A percentile compares a stretch with the other conserved stretches of the same genome.
Conservation (phyloP, 2,329 filamentous ascomycete genomes). For the Emericellopsis atlantica region DNA sequence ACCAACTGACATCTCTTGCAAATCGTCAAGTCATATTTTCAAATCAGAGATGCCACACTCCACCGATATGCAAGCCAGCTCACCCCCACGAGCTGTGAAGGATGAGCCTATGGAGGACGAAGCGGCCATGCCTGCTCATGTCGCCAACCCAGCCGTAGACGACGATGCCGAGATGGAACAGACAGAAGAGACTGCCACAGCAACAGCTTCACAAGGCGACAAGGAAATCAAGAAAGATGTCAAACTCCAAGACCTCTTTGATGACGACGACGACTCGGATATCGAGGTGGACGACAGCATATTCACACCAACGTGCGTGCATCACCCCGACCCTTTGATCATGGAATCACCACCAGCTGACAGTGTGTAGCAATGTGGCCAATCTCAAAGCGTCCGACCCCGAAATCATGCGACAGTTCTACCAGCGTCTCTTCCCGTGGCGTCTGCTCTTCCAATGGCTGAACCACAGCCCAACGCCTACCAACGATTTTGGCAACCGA, state of each 20-base stretch:
- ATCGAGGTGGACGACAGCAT: too few species aligned
- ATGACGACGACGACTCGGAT: constrained; percentile 29
- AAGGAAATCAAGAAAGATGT: constrained; percentile 26
- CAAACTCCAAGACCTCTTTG: constrained; percentile 47
- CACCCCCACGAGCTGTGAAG: constrained; percentile 13
- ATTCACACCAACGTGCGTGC: constrained; percentile 14
- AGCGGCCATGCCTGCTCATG: constrained; percentile 11
- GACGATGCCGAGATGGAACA: constrained; percentile 25
- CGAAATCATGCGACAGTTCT: constrained; percentile 84
- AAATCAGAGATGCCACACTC: constrained; percentile 30
- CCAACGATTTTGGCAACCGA: constrained; percentile 79
- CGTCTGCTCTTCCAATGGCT: constrained; percentile 94
- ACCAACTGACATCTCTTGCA: too few species aligned
- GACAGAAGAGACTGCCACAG: constrained; percentile 9
- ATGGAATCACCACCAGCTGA: not conserved
- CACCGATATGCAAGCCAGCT: constrained; percentile 16
- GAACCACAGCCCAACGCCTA: constrained; percentile 79
- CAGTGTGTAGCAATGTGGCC: constrained; percentile 15
- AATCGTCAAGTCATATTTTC: too few species aligned
- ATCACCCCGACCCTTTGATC: too few species aligned
- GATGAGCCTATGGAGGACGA: constrained; percentile 22
- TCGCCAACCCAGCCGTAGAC: constrained; percentile 12
- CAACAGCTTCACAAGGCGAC: constrained; percentile 4
- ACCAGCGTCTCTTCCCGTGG: constrained; percentile 91
- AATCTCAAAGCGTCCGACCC: constrained; percentile 51